Base-by-base conservation (phyloP, 192 early-diverging fungal species). In the Gaertneriomyces semiglobifer region DNA sequence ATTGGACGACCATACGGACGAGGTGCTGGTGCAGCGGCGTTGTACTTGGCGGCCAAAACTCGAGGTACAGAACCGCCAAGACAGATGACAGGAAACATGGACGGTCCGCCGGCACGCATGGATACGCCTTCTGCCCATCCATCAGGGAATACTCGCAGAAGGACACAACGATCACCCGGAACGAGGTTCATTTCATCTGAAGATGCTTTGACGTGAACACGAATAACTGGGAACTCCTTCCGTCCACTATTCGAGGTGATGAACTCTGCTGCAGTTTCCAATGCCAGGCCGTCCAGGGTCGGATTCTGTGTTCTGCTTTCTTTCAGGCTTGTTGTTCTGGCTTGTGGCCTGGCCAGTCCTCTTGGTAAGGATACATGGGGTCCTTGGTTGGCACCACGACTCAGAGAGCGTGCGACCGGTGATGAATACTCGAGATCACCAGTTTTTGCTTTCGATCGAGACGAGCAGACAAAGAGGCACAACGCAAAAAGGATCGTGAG, bases 71-170 rank as follows among this genome's bases (percentile, higher is more conserved):
- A 62, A 1, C 76, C 76, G 6, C 76, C 76, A 5, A 78, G 57
- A 44, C 76, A 78, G 16, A 70, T 66, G 10, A 79, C 11, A 5
- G 77, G 77, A 59, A 79, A 79, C 54, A 74, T 20, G 5, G 58
- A 74, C 9, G 77, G 77, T 8, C 77, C 77, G 20, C 77, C 77
- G n/a, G 77, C 61, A 20, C 73, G 60, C 56, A 65, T 68, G 44
- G 54, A 61, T 5, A 79, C 73, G 41, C 77, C 77, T 18, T 70
- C 70, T 10, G 66, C 69, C 77, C 77, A 79, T 11, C 73, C 73
- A 58, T 79, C 77, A 11, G 65, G 39, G 61, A 62, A 79, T 16
- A 79, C 73, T 19, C 57, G 41, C 19, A 57, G 60, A 20, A 79
- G 52, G 10, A 75, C 67, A 11, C 74, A 70, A 9, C 25, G 42